Evolutionary conservation across 768 basidiomycete species (phyloP).

Genomic region (Rhizopogon rudus): DNA sequence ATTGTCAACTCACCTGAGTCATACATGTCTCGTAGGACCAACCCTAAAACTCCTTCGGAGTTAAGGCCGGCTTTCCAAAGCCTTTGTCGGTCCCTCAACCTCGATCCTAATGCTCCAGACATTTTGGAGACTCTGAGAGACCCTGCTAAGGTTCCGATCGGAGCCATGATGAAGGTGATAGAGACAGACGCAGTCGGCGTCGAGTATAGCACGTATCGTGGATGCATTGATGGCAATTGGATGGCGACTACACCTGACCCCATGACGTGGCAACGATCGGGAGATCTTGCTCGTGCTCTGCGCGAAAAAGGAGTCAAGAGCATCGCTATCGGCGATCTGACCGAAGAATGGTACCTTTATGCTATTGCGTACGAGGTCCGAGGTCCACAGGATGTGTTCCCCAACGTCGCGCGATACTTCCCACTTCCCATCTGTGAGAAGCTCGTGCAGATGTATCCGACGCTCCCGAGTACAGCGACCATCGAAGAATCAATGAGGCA

Average conservation of each 20-base stretch:
- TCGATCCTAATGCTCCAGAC: constrained; percentile 49
- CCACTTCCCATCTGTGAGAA: constrained; percentile 39
- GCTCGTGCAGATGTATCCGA: constrained; percentile 41
- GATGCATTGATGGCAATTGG: constrained; percentile 57
- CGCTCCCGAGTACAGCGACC: constrained; percentile 34
- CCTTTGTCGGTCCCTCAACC: constrained; percentile 48
- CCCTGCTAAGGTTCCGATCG: constrained; percentile 40
- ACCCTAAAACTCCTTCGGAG: constrained; percentile 56
- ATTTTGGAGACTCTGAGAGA: constrained; percentile 49
- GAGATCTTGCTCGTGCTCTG: constrained; percentile 51
- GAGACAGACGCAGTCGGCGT: constrained; percentile 50
- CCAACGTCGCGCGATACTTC: constrained; percentile 61
- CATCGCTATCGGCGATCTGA: constrained; percentile 63
- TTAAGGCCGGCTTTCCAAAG: constrained; percentile 59
- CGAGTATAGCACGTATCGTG: constrained; percentile 63
- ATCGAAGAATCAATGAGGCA: constrained; percentile 38
- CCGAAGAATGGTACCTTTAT: constrained; percentile 77
- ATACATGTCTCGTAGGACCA: constrained; percentile 29
- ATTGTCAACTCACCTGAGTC: background rate
- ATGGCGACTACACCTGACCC: constrained; percentile 46
- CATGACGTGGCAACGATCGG: constrained; percentile 65
- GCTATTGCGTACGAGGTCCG: constrained; percentile 61
- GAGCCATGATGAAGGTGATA: constrained; percentile 50
- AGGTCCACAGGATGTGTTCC: constrained; percentile 43
- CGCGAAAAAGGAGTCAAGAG: constrained; percentile 53